These are phyloP conservation scores for Fusarium poae DNA, from an alignment of 2,329 filamentous ascomycete species.

Conservation along the genomic window DNA sequence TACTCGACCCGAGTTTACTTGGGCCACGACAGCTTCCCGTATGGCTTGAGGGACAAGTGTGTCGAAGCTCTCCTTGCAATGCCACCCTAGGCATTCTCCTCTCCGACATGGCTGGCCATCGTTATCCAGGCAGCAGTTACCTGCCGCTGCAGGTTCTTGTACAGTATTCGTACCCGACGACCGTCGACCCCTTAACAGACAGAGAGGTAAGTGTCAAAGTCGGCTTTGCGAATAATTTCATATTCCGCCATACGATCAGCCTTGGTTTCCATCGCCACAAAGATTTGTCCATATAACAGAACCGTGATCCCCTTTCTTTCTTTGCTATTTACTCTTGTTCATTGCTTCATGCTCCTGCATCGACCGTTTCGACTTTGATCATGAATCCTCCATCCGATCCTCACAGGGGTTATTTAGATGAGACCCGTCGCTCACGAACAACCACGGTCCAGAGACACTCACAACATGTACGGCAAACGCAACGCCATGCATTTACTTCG, in stretches of 20 bases:
- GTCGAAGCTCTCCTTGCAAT: neutral
- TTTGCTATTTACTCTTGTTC: neutral
- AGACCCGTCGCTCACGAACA: neutral
- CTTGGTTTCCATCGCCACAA: constrained; percentile 1
- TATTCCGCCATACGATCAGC: constrained; percentile 21
- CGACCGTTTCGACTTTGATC: neutral
- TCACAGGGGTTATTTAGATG: neutral
- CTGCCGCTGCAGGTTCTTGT: neutral
- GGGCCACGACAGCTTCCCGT: neutral
- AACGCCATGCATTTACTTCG: neutral
- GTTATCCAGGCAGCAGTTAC: constrained; percentile 23
- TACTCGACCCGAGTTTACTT: neutral
- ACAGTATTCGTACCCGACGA: constrained; percentile 5
- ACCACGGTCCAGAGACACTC: neutral
- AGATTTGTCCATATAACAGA: constrained; percentile 1
- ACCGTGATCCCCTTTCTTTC: neutral
- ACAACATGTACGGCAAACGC: neutral
- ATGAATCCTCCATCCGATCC: constrained; percentile 10
- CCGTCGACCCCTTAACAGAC: neutral
- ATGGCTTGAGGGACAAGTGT: neutral
- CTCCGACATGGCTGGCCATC: constrained; percentile 5
- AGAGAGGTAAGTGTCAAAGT: neutral
- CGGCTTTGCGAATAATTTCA: neutral
- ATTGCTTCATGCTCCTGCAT: neutral
- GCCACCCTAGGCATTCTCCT: constrained; percentile 5